Percentiles rank a stretch among this genome's conserved stretches.
phyloP scores from a whole-genome alignment of 2,329 filamentous ascomycete genomes.

The Fusarium gaditjirri region DNA sequence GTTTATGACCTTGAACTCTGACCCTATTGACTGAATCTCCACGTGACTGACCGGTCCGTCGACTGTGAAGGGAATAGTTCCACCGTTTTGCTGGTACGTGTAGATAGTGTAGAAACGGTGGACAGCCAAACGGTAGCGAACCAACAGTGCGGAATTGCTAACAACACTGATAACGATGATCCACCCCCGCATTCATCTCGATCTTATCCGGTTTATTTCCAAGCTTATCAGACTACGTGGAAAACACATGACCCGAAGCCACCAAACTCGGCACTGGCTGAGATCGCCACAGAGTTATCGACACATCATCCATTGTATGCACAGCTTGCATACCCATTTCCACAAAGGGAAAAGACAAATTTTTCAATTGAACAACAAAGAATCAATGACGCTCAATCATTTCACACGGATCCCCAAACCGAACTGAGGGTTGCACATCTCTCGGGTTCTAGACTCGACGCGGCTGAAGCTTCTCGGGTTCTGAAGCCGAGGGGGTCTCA shows the following conservation, averaged over 20 bases:
- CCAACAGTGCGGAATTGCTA: background rate
- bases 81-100: background rate
- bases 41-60: background rate
- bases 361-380: background rate
- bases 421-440: background rate
- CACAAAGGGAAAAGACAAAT: background rate
- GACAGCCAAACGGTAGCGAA: background rate
- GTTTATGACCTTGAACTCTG: background rate
- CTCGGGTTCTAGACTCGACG: background rate
- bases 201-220: background rate
- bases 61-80: background rate
- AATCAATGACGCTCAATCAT: background rate
- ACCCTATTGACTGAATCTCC: background rate
- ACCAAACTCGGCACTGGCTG: background rate
- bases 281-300: background rate
- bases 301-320: background rate
- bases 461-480: background rate
- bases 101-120: background rate
- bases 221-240: background rate
- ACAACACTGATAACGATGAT: background rate
- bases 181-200: background rate
- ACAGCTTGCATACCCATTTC: background rate
- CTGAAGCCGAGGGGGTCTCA: background rate
- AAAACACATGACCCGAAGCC: background rate
- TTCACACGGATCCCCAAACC: background rate